Base-by-base conservation (phyloP, 495 filamentous ascomycete genomes). In the Aspergillus bertholletiae region DNA sequence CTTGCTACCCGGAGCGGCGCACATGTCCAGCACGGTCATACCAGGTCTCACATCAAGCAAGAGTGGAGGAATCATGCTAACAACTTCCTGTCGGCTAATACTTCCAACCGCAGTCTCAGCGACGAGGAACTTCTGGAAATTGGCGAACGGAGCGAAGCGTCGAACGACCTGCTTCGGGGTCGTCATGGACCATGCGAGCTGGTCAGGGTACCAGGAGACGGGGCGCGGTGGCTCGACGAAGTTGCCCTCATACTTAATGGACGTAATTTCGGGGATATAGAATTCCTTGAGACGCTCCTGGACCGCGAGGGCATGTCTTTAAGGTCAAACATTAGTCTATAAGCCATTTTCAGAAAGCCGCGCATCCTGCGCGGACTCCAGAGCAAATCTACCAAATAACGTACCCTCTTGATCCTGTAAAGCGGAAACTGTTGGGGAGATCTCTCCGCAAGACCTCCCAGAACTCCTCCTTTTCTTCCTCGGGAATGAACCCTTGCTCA, bases 11-110 rank as follows among this genome's bases (percentile, higher is more conserved):
- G 94, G 94, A 0, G 94, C 94, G 54, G 94, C 94, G 70, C 94
- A 98, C 77, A 98, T 82, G 69, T 98, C 94, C 63, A 98, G 72
- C 11, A 96, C 91, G 8, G 83, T 83, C 89, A 97, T 96, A 32
- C 91, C 90, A 18, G 95, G 91, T 49, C 82, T 82, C 26, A 96
- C 72, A 64, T 96, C 93, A 81, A 97, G 89, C 54, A 97, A 75
- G 47, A 97, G 83, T 21, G 95, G 95, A 22, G 94, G 94, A 57
- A 98, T 96, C 94, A 98, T 98, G 78, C 89, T 95, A 56, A 98
- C 94, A 20, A 93, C 84, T 74, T 98, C 94, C 71, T 98, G 94
- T 61, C 94, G 83, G 69, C 87, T 95, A 66, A 98, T 97, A 65
- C 97, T 98, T 64, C 94, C 94, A 48, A 96, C 89, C 43, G 88